Conservation (phyloP, 495 filamentous ascomycete species). For the Ascobolus immersus region DNA sequence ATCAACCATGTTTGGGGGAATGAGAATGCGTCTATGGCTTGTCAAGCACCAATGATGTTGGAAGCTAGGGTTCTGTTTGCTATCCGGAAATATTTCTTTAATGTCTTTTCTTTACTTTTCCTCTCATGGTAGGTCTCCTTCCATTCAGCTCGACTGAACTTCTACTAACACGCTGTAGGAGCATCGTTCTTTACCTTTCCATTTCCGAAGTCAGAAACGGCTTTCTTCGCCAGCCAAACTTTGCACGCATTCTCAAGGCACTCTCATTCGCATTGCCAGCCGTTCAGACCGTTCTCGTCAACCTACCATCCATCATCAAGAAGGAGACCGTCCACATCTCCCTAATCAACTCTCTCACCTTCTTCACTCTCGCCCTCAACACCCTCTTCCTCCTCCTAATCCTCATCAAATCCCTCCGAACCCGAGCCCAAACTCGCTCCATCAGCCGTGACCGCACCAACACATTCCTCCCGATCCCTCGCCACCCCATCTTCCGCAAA, state of each 20-base stretch:
- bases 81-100: constrained; percentile 13
- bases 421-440: constrained; percentile 1
- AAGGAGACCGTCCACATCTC: constrained; percentile 5
- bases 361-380: neutral
- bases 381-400: constrained; percentile 11
- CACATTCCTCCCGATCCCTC: constrained; percentile 5
- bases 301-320: constrained; percentile 2
- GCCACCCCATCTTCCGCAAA: constrained; percentile 8
- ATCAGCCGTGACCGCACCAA: constrained; percentile 1
- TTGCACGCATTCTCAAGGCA: constrained; percentile 9
- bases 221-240: constrained; percentile 5
- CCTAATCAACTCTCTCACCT: constrained; percentile 6
- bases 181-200: constrained; percentile 10
- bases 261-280: constrained; percentile 9
- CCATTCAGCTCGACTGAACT: neutral
- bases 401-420: constrained; percentile 4
- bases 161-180: constrained; percentile 2
- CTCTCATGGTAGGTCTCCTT: constrained; percentile 8
- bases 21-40: constrained; percentile 7
- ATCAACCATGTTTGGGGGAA: constrained; percentile 9
- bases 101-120: constrained; percentile 11
- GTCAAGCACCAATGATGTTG: constrained; percentile 5
- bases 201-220: constrained; percentile 10
- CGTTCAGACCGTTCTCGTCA: constrained; percentile 5
- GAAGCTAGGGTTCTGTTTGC: constrained; percentile 5